Conservation (phyloP, 768 basidiomycete genomes). For the Hemileccinum impolitum region DNA sequence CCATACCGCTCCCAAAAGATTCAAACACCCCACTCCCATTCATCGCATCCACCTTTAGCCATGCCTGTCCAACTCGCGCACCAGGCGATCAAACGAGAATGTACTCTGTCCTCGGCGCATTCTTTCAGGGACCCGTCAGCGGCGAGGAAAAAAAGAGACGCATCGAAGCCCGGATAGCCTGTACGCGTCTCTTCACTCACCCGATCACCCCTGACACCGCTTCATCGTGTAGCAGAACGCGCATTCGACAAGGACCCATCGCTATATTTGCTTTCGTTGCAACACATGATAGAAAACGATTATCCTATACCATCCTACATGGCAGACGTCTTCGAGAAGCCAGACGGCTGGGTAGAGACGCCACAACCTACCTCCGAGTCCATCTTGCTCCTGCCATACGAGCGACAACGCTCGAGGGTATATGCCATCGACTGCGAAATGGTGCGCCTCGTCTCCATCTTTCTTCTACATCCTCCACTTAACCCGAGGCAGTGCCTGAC, state of each 20-base stretch:
- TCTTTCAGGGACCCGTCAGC: constrained; percentile 80
- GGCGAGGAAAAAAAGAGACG: constrained; percentile 76
- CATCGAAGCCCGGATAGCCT: constrained; percentile 39
- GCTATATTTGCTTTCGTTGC: constrained; percentile 68
- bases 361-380: constrained; percentile 43
- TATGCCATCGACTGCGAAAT: constrained; percentile 97
- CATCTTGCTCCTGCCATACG: constrained; percentile 28
- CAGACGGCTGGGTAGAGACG: constrained; percentile 80
- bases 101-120: constrained; percentile 79
- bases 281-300: constrained; percentile 93
- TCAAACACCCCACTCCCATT: constrained; percentile 51
- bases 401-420: constrained; percentile 45
- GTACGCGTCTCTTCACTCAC: constrained; percentile 19
- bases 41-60: constrained; percentile 79
- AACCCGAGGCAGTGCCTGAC: constrained; percentile 66
- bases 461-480: background rate
- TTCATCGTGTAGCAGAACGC: constrained; percentile 47
- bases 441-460: constrained; percentile 45
- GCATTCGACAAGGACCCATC: constrained; percentile 60
- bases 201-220: constrained; percentile 4
- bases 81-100: constrained; percentile 85
- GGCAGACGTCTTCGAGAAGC: constrained; percentile 63
- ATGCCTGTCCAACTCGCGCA: constrained; percentile 90
- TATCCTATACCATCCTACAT: constrained; percentile 88
- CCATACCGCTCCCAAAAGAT: constrained; percentile 36